These are phyloP conservation scores for Fusarium mundagurra DNA, from an alignment of 2,329 filamentous ascomycete genomes.

Conservation along the genomic window DNA sequence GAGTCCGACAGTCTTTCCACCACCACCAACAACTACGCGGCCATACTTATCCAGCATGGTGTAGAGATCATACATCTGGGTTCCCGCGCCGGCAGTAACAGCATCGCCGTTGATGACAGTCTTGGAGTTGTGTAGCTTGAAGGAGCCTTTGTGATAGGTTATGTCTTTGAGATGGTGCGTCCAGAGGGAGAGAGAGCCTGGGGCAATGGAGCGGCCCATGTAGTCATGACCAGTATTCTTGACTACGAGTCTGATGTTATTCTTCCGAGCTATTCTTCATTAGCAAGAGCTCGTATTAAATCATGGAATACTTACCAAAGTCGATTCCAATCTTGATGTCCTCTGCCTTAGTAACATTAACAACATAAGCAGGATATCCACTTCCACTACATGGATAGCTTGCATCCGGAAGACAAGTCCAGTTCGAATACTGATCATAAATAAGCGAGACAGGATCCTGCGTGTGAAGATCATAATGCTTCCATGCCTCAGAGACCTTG, in stretches of 20 bases:
- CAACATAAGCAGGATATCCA: constrained; percentile 51
- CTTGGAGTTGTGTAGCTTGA: constrained; percentile 54
- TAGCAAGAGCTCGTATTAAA: not conserved
- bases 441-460: constrained; percentile 47
- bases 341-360: constrained; percentile 48
- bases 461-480: constrained; percentile 42
- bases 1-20: constrained; percentile 64
- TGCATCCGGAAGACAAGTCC: constrained; percentile 59
- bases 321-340: constrained; percentile 50
- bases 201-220: constrained; percentile 56
- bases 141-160: constrained; percentile 50
- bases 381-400: constrained; percentile 46
- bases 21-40: constrained; percentile 64
- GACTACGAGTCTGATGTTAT: constrained; percentile 55
- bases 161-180: constrained; percentile 57
- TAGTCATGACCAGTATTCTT: constrained; percentile 57
- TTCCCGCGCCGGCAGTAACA: constrained; percentile 63
- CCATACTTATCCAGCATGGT: constrained; percentile 54
- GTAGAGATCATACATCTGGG: constrained; percentile 61
- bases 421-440: constrained; percentile 58
- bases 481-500: constrained; percentile 38
- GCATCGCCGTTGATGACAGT: constrained; percentile 57
- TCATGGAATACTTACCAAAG: constrained; percentile 49
- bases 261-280: constrained; percentile 47
- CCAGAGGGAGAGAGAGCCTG: constrained; percentile 65